Percentiles rank a stretch among this genome's conserved stretches.
Evolutionary conservation across 1,139 yeast genomes (phyloP).

Genomic region (Trichomonascaceae sp.): DNA sequence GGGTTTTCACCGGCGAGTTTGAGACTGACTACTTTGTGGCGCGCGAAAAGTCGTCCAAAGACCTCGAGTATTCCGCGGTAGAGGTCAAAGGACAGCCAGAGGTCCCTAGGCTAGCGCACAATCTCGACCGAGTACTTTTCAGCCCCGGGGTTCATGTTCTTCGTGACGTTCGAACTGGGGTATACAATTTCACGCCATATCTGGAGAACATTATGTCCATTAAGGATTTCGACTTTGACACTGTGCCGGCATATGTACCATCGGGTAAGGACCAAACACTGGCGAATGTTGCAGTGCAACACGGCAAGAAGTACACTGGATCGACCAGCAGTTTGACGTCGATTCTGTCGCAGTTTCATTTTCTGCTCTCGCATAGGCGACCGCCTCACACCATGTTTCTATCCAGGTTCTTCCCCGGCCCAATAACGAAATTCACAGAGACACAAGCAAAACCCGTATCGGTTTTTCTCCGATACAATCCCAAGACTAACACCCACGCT

Average conservation of each 20-base stretch:
- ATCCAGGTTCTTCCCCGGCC: conserved; percentile 31
- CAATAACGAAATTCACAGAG: conserved; percentile 20
- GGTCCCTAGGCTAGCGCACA: conserved; percentile 43
- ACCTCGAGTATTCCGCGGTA: conserved; percentile 11
- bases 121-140: conserved; percentile 54
- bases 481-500: conserved; percentile 36
- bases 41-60: too few relatives aligned
- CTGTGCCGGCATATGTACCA: conserved; percentile 45
- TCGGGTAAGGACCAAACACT: conserved; percentile 53
- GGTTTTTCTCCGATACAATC: conserved; percentile 29
- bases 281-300: conserved; percentile 33
- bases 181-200: conserved; percentile 54
- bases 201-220: conserved; percentile 52
- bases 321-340: conserved; percentile 87
- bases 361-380: conserved; percentile 47
- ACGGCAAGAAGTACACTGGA: conserved; percentile 42
- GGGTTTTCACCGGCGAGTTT: too few relatives aligned
- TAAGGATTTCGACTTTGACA: conserved; percentile 52
- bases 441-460: conserved; percentile 33
- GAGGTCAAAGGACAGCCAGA: conserved; percentile 16
- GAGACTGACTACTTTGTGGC: too few relatives aligned
- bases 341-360: conserved; percentile 60
- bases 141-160: conserved; percentile 76
- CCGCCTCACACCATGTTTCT: conserved; percentile 34
- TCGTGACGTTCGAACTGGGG: conserved; percentile 63